Base-by-base conservation (phyloP, 2,329 filamentous ascomycete species). In the Aspergillus melleus region DNA sequence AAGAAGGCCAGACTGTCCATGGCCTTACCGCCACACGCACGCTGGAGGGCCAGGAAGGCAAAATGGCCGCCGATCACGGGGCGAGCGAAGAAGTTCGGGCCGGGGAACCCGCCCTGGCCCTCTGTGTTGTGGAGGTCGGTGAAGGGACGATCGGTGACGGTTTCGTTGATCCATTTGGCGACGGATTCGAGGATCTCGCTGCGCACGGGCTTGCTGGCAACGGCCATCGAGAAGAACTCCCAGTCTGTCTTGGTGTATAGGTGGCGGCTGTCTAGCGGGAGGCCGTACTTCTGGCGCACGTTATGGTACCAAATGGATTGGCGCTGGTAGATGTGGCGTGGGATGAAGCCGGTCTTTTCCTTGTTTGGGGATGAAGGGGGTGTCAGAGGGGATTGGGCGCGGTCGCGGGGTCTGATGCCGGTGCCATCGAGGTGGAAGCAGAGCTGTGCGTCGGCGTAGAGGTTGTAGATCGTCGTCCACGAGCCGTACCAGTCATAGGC, bases 181-280 rank as follows among this genome's bases (percentile, higher is more conserved):
- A 95, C 88, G 19, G 86, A 84, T 61, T 91, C 83, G 39, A 95
- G 78, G 54, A 96, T 92, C 72, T 90, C 86, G 2, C 83, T 81
- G 56, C 91, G 84, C 1, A 90, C 89, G 59, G 82, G 77, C 71
- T 85, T 84, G 66, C 86, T 87, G 4, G 90, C 86, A 5, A 96
- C 89, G 1, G 91, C 90, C 51, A 92, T 91, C 0, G 91, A 90
- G 74, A 95, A 93, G 73, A 96, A 92, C 68, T 95, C 89, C 92
- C 92, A 96, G 76, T 96, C 92, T 30, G 89, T 92, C 77, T 96
- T 96, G 36, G 91, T 89, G 75, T 95, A 95, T 3, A 94, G 75
- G 74, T 95, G 91, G 49, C 92, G 86, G 66, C 85, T 90, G 75
- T 96, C 92, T 8, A 96, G 84, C 0, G 92, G 91, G 3, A 96